Evolutionary conservation across 2,329 filamentous ascomycete genomes (phyloP).

Genomic region (Teratosphaeria epicoccoides): DNA sequence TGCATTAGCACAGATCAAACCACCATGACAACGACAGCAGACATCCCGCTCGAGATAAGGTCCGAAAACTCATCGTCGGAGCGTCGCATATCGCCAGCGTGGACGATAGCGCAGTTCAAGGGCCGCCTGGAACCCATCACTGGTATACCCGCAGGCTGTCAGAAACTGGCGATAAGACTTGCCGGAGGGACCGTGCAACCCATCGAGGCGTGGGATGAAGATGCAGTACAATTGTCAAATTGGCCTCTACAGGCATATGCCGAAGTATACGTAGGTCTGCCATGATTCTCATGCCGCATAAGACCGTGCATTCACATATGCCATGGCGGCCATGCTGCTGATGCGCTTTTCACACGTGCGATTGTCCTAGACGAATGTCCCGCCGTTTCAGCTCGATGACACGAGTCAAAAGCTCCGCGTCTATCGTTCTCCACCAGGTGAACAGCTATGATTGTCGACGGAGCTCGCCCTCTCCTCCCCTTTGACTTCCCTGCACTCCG

Average conservation of each 20-base stretch:
- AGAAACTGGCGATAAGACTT: slow-evolving; percentile 63
- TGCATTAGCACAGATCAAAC: neutral
- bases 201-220: slow-evolving; percentile 63
- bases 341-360: neutral
- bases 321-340: neutral
- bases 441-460: neutral
- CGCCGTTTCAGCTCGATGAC: neutral
- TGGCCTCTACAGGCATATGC: slow-evolving; percentile 65
- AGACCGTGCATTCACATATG: neutral
- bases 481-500: neutral
- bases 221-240: slow-evolving; percentile 50
- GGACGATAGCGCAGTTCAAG: slow-evolving; percentile 78
- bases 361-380: neutral
- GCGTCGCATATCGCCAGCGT: slow-evolving; percentile 82
- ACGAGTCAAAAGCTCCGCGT: neutral
- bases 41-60: slow-evolving; percentile 63
- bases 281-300: neutral
- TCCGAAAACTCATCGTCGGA: slow-evolving; percentile 74
- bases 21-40: slow-evolving; percentile 43
- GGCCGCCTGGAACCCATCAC: slow-evolving; percentile 84
- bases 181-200: slow-evolving; percentile 49
- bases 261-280: slow-evolving; percentile 62
- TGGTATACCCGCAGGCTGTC: slow-evolving; percentile 71
- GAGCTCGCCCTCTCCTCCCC: neutral
- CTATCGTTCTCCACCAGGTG: neutral